A percentile compares a stretch with the other conserved stretches of the same genome.
Conservation (phyloP, 352 stramenopile genomes). For the Phytophthora europaea region DNA sequence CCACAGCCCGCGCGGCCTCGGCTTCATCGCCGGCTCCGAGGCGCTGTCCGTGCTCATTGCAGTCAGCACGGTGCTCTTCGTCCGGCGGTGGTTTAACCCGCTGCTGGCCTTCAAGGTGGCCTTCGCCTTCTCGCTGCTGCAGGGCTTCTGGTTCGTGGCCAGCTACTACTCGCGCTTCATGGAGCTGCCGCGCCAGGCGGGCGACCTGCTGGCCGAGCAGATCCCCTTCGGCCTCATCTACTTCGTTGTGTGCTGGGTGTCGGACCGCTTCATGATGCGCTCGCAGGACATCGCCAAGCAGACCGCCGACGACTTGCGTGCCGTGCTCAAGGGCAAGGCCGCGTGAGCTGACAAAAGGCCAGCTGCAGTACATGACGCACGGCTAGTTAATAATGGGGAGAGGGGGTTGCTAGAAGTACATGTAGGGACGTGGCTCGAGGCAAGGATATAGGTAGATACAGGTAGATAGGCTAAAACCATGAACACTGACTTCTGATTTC, state of each 20-base stretch:
- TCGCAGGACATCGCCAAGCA: slow-evolving; percentile 71
- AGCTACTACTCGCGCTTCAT: slow-evolving; percentile 63
- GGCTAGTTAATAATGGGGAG: neutral
- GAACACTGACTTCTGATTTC: no score
- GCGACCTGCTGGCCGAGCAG: slow-evolving; percentile 71
- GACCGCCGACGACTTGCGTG: slow-evolving; percentile 67
- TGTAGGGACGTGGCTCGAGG: neutral
- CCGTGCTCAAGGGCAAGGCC: slow-evolving; percentile 51
- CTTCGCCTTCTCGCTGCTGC: slow-evolving; percentile 80
- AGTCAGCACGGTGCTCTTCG: slow-evolving; percentile 66
- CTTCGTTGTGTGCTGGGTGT: slow-evolving; percentile 80
- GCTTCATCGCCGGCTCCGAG: slow-evolving; percentile 75
- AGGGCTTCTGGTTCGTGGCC: slow-evolving; percentile 71
- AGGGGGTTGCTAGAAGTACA: neutral
- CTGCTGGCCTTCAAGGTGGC: slow-evolving; percentile 82
- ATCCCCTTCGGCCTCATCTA: slow-evolving; percentile 79
- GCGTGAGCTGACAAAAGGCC: slow-evolving; percentile 10
- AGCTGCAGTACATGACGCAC: neutral
- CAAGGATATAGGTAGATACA: neutral
- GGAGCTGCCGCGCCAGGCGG: slow-evolving; percentile 52
- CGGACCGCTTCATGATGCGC: slow-evolving; percentile 87
- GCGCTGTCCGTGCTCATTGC: slow-evolving; percentile 67
- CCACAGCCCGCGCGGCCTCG: slow-evolving; percentile 50
- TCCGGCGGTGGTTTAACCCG: slow-evolving; percentile 67
- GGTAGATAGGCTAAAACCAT: no score